These are phyloP conservation scores for Craspedostauros australis DNA, from an alignment of 108 stramenopile genomes.

Conservation along the genomic window DNA sequence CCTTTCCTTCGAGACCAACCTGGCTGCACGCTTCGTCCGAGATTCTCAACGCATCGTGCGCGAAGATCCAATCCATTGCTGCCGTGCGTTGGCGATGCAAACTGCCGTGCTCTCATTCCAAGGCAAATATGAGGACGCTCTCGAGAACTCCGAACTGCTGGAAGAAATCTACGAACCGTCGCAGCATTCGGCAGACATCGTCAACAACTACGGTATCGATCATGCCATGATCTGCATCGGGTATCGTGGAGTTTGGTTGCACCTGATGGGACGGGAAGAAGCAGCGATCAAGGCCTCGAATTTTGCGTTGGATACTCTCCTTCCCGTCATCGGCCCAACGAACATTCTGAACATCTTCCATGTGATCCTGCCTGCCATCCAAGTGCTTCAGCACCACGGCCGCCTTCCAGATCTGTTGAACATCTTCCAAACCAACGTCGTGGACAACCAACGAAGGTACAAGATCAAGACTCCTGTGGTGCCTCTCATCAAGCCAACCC, in stretches of 20 bases:
- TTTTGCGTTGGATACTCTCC: not conserved
- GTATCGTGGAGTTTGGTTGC: not conserved
- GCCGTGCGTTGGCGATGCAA: not conserved
- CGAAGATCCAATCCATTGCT: not conserved
- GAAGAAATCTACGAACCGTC: not conserved
- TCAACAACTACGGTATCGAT: not conserved
- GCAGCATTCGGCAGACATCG: not conserved
- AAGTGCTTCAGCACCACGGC: not conserved
- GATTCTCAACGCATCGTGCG: not conserved
- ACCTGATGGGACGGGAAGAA: not conserved
- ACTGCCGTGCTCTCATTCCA: not conserved
- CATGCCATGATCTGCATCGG: not conserved
- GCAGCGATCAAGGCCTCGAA: not conserved
- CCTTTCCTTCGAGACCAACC: not conserved
- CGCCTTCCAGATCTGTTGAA: not conserved
- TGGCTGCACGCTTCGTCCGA: not conserved
- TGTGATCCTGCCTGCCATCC: not conserved
- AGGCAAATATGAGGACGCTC: not conserved
- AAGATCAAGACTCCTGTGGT: not conserved
- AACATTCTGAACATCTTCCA: not conserved
- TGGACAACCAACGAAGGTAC: not conserved
- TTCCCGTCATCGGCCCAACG: not conserved
- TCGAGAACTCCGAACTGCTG: not conserved
- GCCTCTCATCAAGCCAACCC: not conserved
- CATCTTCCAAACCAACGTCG: not conserved